phyloP scores from a whole-genome alignment of 768 basidiomycete species.

The Lactifluus volemus region DNA sequence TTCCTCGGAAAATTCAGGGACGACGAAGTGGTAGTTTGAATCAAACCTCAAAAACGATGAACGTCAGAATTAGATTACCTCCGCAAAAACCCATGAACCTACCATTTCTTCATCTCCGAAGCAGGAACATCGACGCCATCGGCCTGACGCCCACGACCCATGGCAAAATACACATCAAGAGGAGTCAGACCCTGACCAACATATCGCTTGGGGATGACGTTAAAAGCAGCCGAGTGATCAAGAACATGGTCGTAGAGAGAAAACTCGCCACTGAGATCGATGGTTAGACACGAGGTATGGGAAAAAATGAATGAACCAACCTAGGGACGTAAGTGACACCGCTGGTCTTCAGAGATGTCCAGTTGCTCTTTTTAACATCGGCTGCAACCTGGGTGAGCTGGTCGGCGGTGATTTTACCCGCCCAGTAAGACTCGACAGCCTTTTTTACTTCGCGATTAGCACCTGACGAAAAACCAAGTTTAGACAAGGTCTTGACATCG shows the following conservation, averaged over 20 bases:
- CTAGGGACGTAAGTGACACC: constrained; percentile 90
- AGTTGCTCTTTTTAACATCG: constrained; percentile 81
- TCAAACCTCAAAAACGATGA: constrained; percentile 60
- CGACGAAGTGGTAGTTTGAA: constrained; percentile 98
- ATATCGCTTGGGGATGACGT: constrained; percentile 94
- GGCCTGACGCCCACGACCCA: constrained; percentile 97
- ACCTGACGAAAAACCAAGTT: constrained; percentile 37
- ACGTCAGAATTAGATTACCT: not conserved
- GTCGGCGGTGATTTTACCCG: constrained; percentile 77
- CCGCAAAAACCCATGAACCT: constrained; percentile 25
- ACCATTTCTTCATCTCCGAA: constrained; percentile 99
- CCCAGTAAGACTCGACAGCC: constrained; percentile 98
- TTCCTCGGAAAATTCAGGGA: constrained; percentile 86
- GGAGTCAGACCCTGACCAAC: constrained; percentile 73
- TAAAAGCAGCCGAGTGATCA: constrained; percentile 93
- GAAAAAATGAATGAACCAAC: constrained; percentile 35
- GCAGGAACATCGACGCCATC: constrained; percentile 94
- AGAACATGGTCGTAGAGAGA: constrained; percentile 98
- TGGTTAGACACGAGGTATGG: constrained; percentile 15
- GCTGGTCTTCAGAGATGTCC: constrained; percentile 74
- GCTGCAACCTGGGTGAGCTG: constrained; percentile 84
- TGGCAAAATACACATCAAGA: constrained; percentile 96
- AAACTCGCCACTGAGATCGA: constrained; percentile 77
- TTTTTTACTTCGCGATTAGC: constrained; percentile 95
- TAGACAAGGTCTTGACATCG: not conserved